Evolutionary conservation across 1,284 basidiomycete genomes (phyloP).

Genomic region (Ceratobasidium sp.): DNA sequence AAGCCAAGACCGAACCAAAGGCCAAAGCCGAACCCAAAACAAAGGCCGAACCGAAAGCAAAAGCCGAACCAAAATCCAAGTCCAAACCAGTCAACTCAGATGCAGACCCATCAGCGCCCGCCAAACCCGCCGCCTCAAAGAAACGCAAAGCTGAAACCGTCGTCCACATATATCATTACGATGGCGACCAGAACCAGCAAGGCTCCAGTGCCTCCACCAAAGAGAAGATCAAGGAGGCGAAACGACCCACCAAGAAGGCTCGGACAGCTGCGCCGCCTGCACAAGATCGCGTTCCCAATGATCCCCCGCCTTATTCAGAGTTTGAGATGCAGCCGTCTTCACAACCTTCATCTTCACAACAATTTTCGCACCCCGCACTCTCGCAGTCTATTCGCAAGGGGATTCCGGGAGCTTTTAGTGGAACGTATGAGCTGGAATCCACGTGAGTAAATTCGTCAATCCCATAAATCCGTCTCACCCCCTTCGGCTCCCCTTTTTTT

Average conservation of each 20-base stretch:
- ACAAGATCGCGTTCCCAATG: background rate
- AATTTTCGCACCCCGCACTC: background rate
- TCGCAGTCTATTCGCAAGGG: conserved; percentile 17
- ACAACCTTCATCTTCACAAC: conserved; percentile 2
- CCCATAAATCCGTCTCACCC: background rate
- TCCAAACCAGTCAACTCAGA: background rate
- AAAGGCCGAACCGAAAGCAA: conserved; percentile 1
- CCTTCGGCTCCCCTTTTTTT: background rate
- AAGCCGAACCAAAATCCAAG: conserved; percentile 22
- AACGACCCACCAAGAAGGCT: conserved; percentile 16
- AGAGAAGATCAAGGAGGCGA: background rate
- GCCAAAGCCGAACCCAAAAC: conserved; percentile 20
- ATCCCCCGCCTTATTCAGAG: background rate
- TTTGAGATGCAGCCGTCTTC: conserved; percentile 16
- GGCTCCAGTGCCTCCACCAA: background rate
- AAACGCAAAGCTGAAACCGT: conserved; percentile 37
- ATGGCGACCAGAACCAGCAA: conserved; percentile 5
- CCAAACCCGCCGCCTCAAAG: background rate
- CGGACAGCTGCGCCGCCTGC: conserved; percentile 8
- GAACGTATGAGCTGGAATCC: conserved; percentile 30
- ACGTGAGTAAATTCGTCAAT: conserved; percentile 13
- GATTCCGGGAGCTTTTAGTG: conserved; percentile 3
- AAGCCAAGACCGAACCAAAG: background rate
- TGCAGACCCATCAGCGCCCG: background rate
- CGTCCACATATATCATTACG: conserved; percentile 38